Evolutionary conservation across 1,139 yeast species (phyloP), one percentile per base, ranked within the genome.

Genomic region (Blastobotrys ciferrii): DNA sequence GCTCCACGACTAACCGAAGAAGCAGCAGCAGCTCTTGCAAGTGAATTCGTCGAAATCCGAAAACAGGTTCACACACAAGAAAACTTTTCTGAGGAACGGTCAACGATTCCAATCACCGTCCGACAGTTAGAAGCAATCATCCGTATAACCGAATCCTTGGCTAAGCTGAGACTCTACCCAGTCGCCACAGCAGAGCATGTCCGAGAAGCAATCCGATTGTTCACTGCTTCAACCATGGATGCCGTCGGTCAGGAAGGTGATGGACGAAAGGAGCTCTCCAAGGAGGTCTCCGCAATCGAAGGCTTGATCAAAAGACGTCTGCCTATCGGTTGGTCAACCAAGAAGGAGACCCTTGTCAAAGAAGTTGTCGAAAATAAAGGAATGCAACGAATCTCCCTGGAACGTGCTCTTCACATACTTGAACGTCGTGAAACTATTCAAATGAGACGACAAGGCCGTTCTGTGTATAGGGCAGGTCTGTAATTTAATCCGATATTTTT

Each of bases 41-140:
- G 97, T 13, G 95, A 91, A 66, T 94, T 92, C 65, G 97, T 94
- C 28, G 84, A 87, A 40, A 89, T 94, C 56, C 77, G 99, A 66
- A 84, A 86, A 60, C 83, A 83, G 55, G 83, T 94, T 47, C 92
- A 87, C 58, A 77, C 81, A 52, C 84, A 81, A 58, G 99, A 94
- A 70, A 74, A 81, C 23, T 83, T 82, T 55, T 82, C 91, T 59
- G 84, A 88, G 54, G 96, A 87, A 66, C 77, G 97, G 60, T 89
- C 98, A 0, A 86, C 96, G 1, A 92, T 94, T 63, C 99, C 99
- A 20, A 92, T 94, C 62, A 94, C 99, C 0, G 82, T 94, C 39
- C 89, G 99, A 76, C 99, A 94, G 72, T 76, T 94, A 56, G 99
- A 94, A 70, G 98, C 99, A 40, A 88, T 94, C 58, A 81, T 92